Conservation (phyloP, 2,329 filamentous ascomycete genomes). For the Microcyclospora tardicrescens region DNA sequence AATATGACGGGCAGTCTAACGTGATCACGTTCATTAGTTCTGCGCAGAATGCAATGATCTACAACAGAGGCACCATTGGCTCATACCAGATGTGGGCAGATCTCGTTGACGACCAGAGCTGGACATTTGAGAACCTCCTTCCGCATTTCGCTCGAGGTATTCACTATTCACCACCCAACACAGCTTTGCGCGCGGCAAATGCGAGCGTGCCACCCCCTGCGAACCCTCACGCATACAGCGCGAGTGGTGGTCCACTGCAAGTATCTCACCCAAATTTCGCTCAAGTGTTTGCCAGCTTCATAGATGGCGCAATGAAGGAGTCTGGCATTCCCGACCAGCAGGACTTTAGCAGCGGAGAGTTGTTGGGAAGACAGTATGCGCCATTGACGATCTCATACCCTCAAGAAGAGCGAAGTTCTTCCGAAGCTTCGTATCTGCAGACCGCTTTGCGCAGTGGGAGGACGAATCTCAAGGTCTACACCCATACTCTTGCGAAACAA, state of each 20-base stretch:
- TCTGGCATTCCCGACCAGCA: no score
- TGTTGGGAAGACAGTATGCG: no score
- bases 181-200: slow-evolving; percentile 8
- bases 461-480: slow-evolving; percentile 24
- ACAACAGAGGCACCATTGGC: slow-evolving; percentile 19
- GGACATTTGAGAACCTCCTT: slow-evolving; percentile 18
- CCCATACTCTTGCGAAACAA: slow-evolving; percentile 20
- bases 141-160: slow-evolving; percentile 9
- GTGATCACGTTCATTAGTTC: no score
- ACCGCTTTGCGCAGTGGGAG: no score
- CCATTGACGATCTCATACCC: no score
- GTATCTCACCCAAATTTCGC: slow-evolving; percentile 4
- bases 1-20: no score
- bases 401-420: slow-evolving; percentile 12
- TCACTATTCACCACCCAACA: slow-evolving; percentile 12
- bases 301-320: no score
- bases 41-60: background rate
- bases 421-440: slow-evolving; percentile 19
- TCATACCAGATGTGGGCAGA: slow-evolving; percentile 25
- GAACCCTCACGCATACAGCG: slow-evolving; percentile 7
- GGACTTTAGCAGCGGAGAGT: slow-evolving; percentile 20
- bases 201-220: slow-evolving; percentile 16
- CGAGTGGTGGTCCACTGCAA: slow-evolving; percentile 14
- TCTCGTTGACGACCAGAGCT: slow-evolving; percentile 23
- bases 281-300: slow-evolving; percentile 9